phyloP scores from a whole-genome alignment of 2,329 filamentous ascomycete species.

The Pestalotiopsis sp. region DNA sequence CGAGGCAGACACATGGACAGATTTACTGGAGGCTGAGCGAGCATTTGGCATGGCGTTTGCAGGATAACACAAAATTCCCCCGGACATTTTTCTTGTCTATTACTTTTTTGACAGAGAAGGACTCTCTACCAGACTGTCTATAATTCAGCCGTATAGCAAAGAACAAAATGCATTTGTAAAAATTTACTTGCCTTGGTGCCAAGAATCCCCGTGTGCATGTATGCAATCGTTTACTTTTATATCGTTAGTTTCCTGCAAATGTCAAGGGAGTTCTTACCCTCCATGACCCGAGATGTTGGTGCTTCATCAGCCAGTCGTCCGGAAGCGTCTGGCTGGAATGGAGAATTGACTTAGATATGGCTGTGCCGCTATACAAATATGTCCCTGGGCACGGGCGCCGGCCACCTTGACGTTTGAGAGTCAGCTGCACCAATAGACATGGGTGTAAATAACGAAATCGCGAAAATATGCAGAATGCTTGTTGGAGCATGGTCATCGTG shows the following conservation, averaged over 20 bases:
- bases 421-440: not conserved
- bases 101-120: not conserved
- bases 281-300: too few relatives aligned
- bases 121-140: not conserved
- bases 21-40: not conserved
- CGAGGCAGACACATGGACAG: not conserved
- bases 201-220: too few relatives aligned
- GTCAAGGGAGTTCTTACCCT: too few relatives aligned
- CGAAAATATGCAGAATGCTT: too few relatives aligned
- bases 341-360: not conserved
- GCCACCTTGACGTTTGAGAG: not conserved
- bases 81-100: not conserved
- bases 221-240: too few relatives aligned
- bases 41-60: not conserved
- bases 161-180: not conserved
- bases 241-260: too few relatives aligned
- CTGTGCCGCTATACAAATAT: not conserved
- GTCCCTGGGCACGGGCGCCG: not conserved
- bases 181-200: not conserved
- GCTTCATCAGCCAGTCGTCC: not conserved
- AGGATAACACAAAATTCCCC: not conserved
- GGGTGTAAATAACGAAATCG: too few relatives aligned
- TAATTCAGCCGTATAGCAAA: not conserved
- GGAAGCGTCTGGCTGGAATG: not conserved
- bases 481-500: too few relatives aligned